Evolutionary conservation across 371 early-diverging fungal species (phyloP).

Genomic region (Haplosporangium sp.): DNA sequence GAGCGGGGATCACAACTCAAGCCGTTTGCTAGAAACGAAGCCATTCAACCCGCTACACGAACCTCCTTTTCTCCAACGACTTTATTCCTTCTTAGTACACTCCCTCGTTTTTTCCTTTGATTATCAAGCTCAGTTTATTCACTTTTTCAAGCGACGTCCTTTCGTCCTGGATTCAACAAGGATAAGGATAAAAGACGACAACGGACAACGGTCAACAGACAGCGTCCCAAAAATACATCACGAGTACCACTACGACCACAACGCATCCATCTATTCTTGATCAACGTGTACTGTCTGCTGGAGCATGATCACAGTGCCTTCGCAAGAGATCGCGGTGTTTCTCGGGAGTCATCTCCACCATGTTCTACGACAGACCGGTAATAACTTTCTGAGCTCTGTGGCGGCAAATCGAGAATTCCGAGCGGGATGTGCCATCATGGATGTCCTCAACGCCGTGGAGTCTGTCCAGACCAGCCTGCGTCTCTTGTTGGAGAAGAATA

Average conservation of each 20-base stretch:
- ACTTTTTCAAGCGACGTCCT: neutral
- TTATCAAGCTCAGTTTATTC: neutral
- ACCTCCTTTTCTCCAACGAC: no score
- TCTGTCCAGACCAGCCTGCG: slow-evolving; percentile 37
- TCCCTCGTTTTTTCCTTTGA: no score
- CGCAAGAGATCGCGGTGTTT: slow-evolving; percentile 55
- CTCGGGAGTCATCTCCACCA: slow-evolving; percentile 50
- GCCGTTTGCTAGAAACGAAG: no score
- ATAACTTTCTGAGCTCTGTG: slow-evolving; percentile 41
- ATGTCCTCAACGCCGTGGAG: slow-evolving; percentile 46
- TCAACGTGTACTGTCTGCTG: neutral
- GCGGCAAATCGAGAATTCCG: slow-evolving; percentile 48
- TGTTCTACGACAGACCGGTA: slow-evolving; percentile 47
- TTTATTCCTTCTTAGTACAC: no score
- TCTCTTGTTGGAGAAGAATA: slow-evolving; percentile 13
- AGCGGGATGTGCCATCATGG: slow-evolving; percentile 54
- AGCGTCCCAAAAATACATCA: neutral
- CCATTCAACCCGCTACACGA: no score
- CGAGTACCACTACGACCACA: neutral
- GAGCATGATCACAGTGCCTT: slow-evolving; percentile 53
- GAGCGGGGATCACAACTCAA: no score
- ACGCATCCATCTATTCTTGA: neutral
- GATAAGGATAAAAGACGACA: neutral
- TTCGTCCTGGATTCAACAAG: slow-evolving; percentile 6
- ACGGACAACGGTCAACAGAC: no score